Evolutionary conservation across 176 grass and related monocot species (phyloP).

Genomic region (Triticum timopheevii): DNA sequence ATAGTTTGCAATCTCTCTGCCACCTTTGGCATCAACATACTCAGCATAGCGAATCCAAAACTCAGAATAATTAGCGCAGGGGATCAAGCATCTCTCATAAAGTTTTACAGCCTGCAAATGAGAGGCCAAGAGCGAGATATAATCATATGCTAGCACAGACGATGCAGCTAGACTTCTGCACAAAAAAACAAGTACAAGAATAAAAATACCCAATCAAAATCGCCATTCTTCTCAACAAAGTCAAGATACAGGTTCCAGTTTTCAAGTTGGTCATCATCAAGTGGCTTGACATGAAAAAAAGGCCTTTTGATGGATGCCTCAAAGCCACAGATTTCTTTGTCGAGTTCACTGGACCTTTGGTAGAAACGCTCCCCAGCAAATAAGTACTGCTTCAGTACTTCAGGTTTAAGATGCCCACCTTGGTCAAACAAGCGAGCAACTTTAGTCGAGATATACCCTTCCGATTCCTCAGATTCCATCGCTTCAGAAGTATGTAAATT

Average conservation of each 20-base stretch:
- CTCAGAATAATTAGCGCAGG: slow-evolving; percentile 87
- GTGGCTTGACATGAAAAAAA: slow-evolving; percentile 85
- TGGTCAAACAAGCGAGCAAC: slow-evolving; percentile 51
- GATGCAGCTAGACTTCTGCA: slow-evolving; percentile 14
- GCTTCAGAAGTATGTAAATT: slow-evolving; percentile 34
- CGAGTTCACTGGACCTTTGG: slow-evolving; percentile 63
- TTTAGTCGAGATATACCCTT: slow-evolving; percentile 48
- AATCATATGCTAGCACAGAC: slow-evolving; percentile 16
- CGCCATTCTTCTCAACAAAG: slow-evolving; percentile 82
- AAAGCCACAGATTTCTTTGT: slow-evolving; percentile 67
- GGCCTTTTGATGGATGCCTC: slow-evolving; percentile 70
- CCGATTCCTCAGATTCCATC: slow-evolving; percentile 43
- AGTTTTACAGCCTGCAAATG: slow-evolving; percentile 83
- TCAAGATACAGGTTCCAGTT: slow-evolving; percentile 94
- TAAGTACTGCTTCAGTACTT: slow-evolving; percentile 68
- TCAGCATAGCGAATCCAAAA: slow-evolving; percentile 95
- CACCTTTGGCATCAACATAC: slow-evolving; percentile 80
- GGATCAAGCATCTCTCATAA: slow-evolving; percentile 95
- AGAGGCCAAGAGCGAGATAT: slow-evolving; percentile 33
- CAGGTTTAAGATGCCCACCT: slow-evolving; percentile 32
- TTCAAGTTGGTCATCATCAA: slow-evolving; percentile 76
- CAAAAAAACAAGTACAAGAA: slow-evolving; percentile 17
- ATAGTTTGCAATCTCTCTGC: slow-evolving; percentile 77
- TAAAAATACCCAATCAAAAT: slow-evolving; percentile 93
- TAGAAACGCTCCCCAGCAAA: slow-evolving; percentile 65